A percentile compares a stretch with the other conserved stretches of the same genome.
Evolutionary conservation across 2,329 filamentous ascomycete species (phyloP).

Genomic region (Neonectria ditissima): DNA sequence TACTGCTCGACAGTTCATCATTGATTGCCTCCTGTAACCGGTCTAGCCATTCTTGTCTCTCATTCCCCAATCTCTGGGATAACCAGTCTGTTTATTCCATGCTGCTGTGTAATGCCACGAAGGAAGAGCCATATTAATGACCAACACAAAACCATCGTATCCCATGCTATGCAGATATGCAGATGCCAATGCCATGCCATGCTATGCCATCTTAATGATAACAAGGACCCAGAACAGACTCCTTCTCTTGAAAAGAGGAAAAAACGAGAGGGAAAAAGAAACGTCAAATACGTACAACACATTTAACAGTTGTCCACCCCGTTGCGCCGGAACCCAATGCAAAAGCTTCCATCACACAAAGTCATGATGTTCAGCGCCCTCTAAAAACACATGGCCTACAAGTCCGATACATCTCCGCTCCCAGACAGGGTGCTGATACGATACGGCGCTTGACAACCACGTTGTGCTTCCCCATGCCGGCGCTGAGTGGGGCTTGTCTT

Average conservation of each 20-base stretch:
- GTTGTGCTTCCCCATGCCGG: background rate
- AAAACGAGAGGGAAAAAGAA: too few relatives aligned
- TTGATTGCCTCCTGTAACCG: background rate
- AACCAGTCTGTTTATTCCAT: background rate
- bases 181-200: slow-evolving; percentile 1
- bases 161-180: background rate
- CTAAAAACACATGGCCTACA: slow-evolving; percentile 1
- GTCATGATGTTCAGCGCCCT: background rate
- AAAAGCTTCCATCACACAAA: slow-evolving; percentile 5
- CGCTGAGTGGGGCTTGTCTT: background rate
- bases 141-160: background rate
- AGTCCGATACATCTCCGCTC: slow-evolving; percentile 6
- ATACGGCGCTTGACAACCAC: slow-evolving; percentile 10
- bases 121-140: slow-evolving; percentile 3
- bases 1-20: background rate
- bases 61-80: background rate
- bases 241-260: background rate
- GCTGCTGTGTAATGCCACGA: slow-evolving; percentile 1
- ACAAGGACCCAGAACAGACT: background rate
- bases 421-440: background rate
- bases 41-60: slow-evolving; percentile 8
- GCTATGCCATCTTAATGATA: background rate
- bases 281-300: background rate
- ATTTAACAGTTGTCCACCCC: background rate
- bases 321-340: slow-evolving; percentile 17